Conservation (phyloP, 441 rosid genomes). For the Syzygium malaccense region DNA sequence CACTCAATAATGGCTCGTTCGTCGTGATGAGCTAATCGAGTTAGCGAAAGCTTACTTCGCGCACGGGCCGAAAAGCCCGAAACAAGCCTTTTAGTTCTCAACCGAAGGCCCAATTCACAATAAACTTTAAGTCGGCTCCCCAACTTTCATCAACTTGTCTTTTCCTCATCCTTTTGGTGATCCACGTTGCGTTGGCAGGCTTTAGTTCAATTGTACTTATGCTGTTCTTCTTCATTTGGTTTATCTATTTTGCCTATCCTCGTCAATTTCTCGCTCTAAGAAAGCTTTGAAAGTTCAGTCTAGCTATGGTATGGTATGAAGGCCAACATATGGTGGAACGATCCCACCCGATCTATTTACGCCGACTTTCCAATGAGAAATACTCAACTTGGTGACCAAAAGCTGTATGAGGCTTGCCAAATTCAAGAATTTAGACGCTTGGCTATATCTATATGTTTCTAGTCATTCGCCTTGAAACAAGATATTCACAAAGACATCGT, state of each 20-base stretch:
- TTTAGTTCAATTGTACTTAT: background rate
- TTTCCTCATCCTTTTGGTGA: background rate
- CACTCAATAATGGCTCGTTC: background rate
- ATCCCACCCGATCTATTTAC: background rate
- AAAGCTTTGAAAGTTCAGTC: background rate
- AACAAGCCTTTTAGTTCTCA: background rate
- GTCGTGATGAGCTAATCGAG: no score
- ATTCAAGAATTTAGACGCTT: background rate
- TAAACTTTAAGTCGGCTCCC: background rate
- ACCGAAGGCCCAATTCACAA: background rate
- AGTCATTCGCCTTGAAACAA: background rate
- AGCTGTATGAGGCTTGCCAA: background rate
- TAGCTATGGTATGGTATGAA: background rate
- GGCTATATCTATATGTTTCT: background rate
- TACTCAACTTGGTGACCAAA: background rate
- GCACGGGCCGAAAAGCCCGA: background rate
- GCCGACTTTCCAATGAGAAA: rapidly evolving
- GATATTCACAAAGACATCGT: background rate
- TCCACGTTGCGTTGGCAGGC: background rate
- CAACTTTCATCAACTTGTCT: background rate
- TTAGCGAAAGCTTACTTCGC: no score
- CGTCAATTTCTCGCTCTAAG: background rate
- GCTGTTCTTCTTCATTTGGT: background rate
- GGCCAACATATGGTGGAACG: background rate
- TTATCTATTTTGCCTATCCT: background rate